Conservation (phyloP, 805 yeast species). For the Suhomyces emberorum region DNA sequence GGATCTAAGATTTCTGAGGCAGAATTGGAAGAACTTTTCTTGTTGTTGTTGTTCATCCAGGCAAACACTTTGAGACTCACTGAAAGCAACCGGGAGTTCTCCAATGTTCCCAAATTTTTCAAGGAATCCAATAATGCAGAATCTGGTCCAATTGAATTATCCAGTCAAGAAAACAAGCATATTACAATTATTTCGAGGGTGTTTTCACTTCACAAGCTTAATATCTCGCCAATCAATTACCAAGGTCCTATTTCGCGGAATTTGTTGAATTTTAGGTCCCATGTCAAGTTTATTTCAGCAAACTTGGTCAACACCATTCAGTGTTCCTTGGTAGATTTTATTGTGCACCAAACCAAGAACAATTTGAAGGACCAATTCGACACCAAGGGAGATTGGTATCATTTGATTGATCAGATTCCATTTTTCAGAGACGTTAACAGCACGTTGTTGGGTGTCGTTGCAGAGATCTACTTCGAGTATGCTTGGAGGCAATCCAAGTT, state of each 20-base stretch:
- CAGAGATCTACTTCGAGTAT: constrained; percentile 50
- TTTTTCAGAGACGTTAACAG: constrained; percentile 55
- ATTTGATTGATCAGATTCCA: constrained; percentile 56
- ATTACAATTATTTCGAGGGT: constrained; percentile 36
- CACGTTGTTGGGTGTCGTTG: constrained; percentile 60
- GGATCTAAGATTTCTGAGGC: constrained; percentile 13
- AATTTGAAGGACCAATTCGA: constrained; percentile 43
- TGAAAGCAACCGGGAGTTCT: constrained; percentile 32
- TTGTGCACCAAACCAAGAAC: constrained; percentile 45
- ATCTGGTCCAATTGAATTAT: constrained; percentile 20
- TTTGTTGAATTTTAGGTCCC: constrained; percentile 64
- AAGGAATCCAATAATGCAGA: constrained; percentile 16
- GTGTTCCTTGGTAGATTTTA: constrained; percentile 46
- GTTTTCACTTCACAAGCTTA: constrained; percentile 33
- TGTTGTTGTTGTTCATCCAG: constrained; percentile 45
- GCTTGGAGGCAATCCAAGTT: constrained; percentile 27
- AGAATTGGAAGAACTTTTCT: constrained; percentile 40
- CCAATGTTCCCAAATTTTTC: constrained; percentile 30
- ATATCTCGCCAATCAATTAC: constrained; percentile 43
- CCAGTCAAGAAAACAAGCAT: constrained; percentile 37
- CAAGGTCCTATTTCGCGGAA: constrained; percentile 70
- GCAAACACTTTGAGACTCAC: constrained; percentile 37
- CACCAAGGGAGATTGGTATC: constrained; percentile 54
- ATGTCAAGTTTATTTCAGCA: constrained; percentile 49
- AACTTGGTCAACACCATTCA: constrained; percentile 55